A percentile compares a stretch with the other conserved stretches of the same genome.
These are phyloP conservation scores for Pleurotus sapidus DNA, from an alignment of 768 basidiomycete species.

Conservation along the genomic window DNA sequence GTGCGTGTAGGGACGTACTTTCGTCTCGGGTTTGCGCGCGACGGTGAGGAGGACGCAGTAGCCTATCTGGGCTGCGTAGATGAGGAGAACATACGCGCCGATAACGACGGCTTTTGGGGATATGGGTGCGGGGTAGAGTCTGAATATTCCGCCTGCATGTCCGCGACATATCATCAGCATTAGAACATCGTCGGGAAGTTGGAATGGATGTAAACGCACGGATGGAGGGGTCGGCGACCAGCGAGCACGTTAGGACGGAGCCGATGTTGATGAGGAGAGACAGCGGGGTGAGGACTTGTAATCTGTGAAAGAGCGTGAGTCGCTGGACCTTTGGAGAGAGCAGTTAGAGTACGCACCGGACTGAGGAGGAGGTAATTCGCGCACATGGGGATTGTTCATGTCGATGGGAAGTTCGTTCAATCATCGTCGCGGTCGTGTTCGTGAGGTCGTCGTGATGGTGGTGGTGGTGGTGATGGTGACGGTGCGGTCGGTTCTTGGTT, in stretches of 20 bases:
- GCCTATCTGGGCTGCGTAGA: slow-evolving; percentile 71
- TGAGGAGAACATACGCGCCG: slow-evolving; percentile 53
- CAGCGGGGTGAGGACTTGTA: slow-evolving; percentile 87
- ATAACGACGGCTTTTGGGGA: slow-evolving; percentile 63
- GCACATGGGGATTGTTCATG: slow-evolving; percentile 55
- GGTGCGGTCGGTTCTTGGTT: too few relatives aligned
- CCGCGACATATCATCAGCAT: too few relatives aligned
- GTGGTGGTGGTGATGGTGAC: too few relatives aligned
- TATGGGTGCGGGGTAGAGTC: slow-evolving; percentile 62
- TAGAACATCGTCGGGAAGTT: too few relatives aligned
- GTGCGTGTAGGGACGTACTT: slow-evolving; percentile 40
- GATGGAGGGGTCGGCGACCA: slow-evolving; percentile 65
- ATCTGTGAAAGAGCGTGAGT: slow-evolving; percentile 27
- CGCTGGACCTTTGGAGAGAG: not conserved
- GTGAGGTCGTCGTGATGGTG: too few relatives aligned
- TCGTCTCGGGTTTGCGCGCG: slow-evolving; percentile 74
- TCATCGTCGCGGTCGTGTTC: slow-evolving; percentile 15
- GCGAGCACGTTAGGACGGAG: slow-evolving; percentile 62
- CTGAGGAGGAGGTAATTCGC: slow-evolving; percentile 67
- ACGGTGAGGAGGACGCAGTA: slow-evolving; percentile 80
- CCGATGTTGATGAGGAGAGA: slow-evolving; percentile 81
- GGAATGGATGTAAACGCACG: slow-evolving; percentile 25
- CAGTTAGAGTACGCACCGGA: slow-evolving; percentile 36
- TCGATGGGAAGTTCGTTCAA: slow-evolving; percentile 64
- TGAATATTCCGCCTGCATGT: slow-evolving; percentile 44